Percentiles rank a stretch among this genome's conserved stretches.
phyloP scores from a whole-genome alignment of 139 green algal genomes.

The Deuterostichococcus epilithicus region DNA sequence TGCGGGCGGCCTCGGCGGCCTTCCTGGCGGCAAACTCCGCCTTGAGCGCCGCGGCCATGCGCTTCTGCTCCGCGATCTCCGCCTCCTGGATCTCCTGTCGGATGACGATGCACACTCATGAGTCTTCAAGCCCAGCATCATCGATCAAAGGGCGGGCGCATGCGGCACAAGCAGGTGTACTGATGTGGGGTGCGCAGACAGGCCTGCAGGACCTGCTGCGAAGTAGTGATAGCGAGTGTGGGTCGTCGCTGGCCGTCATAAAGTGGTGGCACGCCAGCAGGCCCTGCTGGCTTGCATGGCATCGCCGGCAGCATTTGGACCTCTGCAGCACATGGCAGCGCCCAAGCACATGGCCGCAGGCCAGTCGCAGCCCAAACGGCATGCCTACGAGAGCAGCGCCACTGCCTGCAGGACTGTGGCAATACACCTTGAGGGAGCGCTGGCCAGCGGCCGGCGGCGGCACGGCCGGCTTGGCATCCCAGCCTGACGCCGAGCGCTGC shows the following conservation, averaged over 20 bases:
- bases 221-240: background rate
- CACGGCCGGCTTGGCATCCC: background rate
- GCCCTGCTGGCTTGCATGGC: too few relatives aligned
- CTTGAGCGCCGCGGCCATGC: slow-evolving; percentile 10
- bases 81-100: slow-evolving; percentile 48
- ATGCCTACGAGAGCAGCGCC: too few relatives aligned
- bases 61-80: slow-evolving; percentile 23
- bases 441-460: background rate
- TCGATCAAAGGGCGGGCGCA: background rate
- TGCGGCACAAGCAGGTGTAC: background rate
- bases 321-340: too few relatives aligned
- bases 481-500: background rate
- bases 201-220: background rate
- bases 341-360: too few relatives aligned
- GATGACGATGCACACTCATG: slow-evolving; percentile 10
- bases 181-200: background rate
- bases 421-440: background rate
- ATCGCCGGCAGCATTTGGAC: too few relatives aligned
- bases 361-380: too few relatives aligned
- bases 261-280: too few relatives aligned
- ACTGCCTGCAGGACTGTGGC: too few relatives aligned
- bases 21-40: slow-evolving; percentile 2
- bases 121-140: background rate
- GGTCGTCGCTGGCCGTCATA: background rate
- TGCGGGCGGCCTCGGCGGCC: slow-evolving; percentile 2